Conservation (phyloP, 2,329 filamentous ascomycete species). For the Stachybotrys elegans region DNA sequence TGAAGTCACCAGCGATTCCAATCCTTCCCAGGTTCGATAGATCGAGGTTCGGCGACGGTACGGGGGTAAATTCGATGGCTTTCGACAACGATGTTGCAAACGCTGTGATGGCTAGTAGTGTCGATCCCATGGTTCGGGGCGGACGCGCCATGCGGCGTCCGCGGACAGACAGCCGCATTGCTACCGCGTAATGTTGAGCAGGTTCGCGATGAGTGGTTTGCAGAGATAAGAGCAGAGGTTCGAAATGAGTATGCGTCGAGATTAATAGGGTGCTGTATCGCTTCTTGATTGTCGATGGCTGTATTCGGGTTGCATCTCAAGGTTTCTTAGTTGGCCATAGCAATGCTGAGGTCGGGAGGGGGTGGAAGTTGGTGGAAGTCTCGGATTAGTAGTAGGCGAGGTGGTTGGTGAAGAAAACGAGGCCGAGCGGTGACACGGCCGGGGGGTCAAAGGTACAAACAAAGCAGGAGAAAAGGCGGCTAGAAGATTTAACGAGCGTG, state of each 20-base stretch:
- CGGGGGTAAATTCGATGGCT: constrained; percentile 54
- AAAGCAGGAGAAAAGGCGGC: no score
- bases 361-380: no score
- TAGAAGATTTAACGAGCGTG: no score
- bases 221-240: neutral
- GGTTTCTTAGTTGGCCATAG: neutral
- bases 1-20: constrained; percentile 83
- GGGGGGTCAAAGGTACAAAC: no score
- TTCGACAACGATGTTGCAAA: constrained; percentile 36
- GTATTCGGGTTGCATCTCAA: neutral
- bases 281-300: neutral
- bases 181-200: constrained; percentile 17
- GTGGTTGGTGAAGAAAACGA: no score
- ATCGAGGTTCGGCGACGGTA: constrained; percentile 70
- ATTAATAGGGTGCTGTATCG: neutral
- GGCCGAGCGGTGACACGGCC: no score
- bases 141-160: constrained; percentile 34
- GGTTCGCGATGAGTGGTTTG: constrained; percentile 4
- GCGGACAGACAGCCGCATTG: constrained; percentile 45
- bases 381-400: no score
- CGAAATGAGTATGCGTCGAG: neutral
- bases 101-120: constrained; percentile 34
- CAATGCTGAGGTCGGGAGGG: neutral
- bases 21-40: constrained; percentile 74
- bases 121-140: constrained; percentile 19